phyloP scores from a whole-genome alignment of 2,329 filamentous ascomycete genomes.

The Endothia cerciana region DNA sequence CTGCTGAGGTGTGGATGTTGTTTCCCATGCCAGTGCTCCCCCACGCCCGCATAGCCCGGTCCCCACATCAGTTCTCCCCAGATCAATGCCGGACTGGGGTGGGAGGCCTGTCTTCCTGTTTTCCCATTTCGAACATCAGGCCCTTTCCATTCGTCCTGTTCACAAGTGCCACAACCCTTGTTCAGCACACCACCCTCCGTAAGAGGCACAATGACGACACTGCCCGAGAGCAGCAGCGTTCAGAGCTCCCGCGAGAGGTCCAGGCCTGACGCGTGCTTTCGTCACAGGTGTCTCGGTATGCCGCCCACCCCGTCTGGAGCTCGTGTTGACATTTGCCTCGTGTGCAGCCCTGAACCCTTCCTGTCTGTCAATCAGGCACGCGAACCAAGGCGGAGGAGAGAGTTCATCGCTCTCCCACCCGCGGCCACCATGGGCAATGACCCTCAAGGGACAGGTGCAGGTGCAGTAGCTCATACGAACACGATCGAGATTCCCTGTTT shows the following conservation, averaged over 20 bases:
- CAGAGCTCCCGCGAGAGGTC: conserved; percentile 6
- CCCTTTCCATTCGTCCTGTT: conserved; percentile 13
- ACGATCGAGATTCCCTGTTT: conserved; percentile 4
- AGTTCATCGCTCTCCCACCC: background rate
- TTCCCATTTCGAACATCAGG: conserved; percentile 14
- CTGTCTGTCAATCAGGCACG: background rate
- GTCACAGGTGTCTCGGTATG: conserved; percentile 22
- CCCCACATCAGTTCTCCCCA: conserved; percentile 2
- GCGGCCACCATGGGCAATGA: background rate
- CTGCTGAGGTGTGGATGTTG: no score
- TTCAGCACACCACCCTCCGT: conserved; percentile 16
- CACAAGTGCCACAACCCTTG: conserved; percentile 13
- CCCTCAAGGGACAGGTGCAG: background rate
- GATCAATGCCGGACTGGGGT: conserved; percentile 20
- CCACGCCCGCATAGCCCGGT: conserved; percentile 14
- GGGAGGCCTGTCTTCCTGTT: conserved; percentile 15
- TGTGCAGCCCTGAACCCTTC: conserved; percentile 2
- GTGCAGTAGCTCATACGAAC: background rate
- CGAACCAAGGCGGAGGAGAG: conserved; percentile 1
- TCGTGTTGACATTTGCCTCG: conserved; percentile 14
- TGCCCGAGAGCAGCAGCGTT: conserved; percentile 1
- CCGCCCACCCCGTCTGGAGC: background rate
- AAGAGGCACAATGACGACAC: conserved; percentile 28
- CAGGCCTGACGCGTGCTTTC: conserved; percentile 10
- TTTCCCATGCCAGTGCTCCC: background rate